Evolutionary conservation across 345 rosid species (phyloP).

Genomic region (sweet orange (Citrus sinensis)): DVS_A1.0 CM039162.1:21297501-21298000

Average conservation of each 20-base stretch:
- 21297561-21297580: constrained; percentile 29
- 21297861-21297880: constrained; percentile 19
- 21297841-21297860: constrained; percentile 15
- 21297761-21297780: constrained; percentile 15
- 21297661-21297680: constrained; percentile 23
- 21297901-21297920: constrained; percentile 29
- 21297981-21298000: constrained; percentile 17
- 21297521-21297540: constrained; percentile 27
- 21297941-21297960: constrained; percentile 6
- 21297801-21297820: constrained; percentile 15
- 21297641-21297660: constrained; percentile 26
- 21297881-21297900: constrained; percentile 5
- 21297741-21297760: constrained; percentile 20
- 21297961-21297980: constrained; percentile 30
- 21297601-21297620: constrained; percentile 15
- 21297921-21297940: constrained; percentile 22
- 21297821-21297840: constrained; percentile 14
- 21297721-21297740: constrained; percentile 6
- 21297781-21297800: constrained; percentile 9
- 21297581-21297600: constrained; percentile 33
- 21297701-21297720: neutral
- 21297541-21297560: constrained; percentile 33
- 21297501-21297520: constrained; percentile 5
- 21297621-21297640: constrained; percentile 19
- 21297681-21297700: constrained; percentile 25